Evolutionary conservation across 2,329 filamentous ascomycete genomes (phyloP).

Genomic region (Verticillium isaacii): DNA sequence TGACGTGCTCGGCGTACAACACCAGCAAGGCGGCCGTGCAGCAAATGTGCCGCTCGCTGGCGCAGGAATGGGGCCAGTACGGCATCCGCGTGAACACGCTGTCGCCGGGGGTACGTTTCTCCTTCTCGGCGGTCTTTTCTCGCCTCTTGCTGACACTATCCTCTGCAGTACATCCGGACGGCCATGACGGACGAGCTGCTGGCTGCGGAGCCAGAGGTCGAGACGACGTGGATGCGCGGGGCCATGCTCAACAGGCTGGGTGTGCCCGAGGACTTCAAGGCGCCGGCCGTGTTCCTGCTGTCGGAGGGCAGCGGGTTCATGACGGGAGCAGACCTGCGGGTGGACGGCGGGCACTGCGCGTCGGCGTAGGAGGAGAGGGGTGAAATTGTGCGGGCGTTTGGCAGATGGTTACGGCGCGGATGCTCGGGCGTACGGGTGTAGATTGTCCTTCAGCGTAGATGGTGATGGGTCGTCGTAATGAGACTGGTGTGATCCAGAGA

Average conservation of each 20-base stretch:
- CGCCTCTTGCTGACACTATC: neutral
- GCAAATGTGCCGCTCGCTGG: slow-evolving; percentile 54
- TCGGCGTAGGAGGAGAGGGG: slow-evolving; percentile 18
- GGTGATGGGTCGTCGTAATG: neutral
- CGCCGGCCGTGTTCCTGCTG: slow-evolving; percentile 51
- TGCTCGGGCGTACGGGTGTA: neutral
- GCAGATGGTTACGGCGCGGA: neutral
- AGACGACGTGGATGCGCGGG: slow-evolving; percentile 48
- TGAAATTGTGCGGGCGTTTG: neutral
- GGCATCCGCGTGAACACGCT: slow-evolving; percentile 63
- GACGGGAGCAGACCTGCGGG: slow-evolving; percentile 50
- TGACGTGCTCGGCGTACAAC: slow-evolving; percentile 61
- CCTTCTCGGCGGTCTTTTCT: neutral
- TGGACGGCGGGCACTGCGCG: slow-evolving; percentile 52
- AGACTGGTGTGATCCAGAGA: neutral
- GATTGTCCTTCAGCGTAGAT: neutral
- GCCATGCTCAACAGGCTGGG: slow-evolving; percentile 49
- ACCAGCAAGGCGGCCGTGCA: slow-evolving; percentile 57
- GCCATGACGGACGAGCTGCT: slow-evolving; percentile 42
- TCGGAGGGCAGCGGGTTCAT: slow-evolving; percentile 53
- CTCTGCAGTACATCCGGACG: slow-evolving; percentile 36
- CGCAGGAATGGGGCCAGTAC: slow-evolving; percentile 57
- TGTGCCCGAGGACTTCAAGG: slow-evolving; percentile 53
- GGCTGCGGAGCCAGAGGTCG: slow-evolving; percentile 40
- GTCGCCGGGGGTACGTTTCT: slow-evolving; percentile 46